Percentiles rank a stretch among this genome's conserved stretches.
Conservation (phyloP, 1,139 yeast species). For the Nematodospora anomalae region DNA sequence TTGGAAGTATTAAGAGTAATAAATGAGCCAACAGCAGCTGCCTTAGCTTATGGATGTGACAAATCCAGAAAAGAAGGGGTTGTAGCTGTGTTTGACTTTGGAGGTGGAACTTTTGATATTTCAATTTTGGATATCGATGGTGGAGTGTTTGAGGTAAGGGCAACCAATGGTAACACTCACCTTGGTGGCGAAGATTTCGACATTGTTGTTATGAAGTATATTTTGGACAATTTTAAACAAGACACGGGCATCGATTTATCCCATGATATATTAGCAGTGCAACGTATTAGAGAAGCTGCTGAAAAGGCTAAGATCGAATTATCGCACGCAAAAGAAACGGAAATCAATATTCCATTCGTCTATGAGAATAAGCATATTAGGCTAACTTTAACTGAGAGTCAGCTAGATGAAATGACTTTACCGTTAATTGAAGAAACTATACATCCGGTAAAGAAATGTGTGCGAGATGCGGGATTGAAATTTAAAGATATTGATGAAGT, state of each 20-base stretch:
- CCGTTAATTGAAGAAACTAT: conserved; percentile 62
- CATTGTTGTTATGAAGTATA: conserved; percentile 54
- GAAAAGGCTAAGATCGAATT: conserved; percentile 71
- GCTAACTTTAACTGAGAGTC: conserved; percentile 55
- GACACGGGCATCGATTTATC: conserved; percentile 46
- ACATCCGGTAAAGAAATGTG: conserved; percentile 64
- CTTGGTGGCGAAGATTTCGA: conserved; percentile 85
- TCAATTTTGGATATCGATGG: conserved; percentile 77
- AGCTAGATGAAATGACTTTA: conserved; percentile 62
- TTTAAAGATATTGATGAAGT: conserved; percentile 67
- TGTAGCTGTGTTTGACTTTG: conserved; percentile 77
- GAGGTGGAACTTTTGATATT: conserved; percentile 84
- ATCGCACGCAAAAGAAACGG: conserved; percentile 57
- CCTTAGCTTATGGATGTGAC: conserved; percentile 74
- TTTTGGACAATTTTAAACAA: conserved; percentile 47
- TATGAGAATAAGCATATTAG: conserved; percentile 51
- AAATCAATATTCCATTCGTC: conserved; percentile 65
- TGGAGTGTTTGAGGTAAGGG: conserved; percentile 78
- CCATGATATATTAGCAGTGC: conserved; percentile 51
- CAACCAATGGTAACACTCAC: conserved; percentile 85
- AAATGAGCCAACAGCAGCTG: conserved; percentile 83
- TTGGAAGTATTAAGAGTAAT: conserved; percentile 67
- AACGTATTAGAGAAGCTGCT: conserved; percentile 70
- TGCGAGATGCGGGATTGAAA: conserved; percentile 67
- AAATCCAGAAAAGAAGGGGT: conserved; percentile 50